Evolutionary conservation across 2,329 filamentous ascomycete species (phyloP).

Genomic region (Pseudocercospora pini-densiflorae): DNA sequence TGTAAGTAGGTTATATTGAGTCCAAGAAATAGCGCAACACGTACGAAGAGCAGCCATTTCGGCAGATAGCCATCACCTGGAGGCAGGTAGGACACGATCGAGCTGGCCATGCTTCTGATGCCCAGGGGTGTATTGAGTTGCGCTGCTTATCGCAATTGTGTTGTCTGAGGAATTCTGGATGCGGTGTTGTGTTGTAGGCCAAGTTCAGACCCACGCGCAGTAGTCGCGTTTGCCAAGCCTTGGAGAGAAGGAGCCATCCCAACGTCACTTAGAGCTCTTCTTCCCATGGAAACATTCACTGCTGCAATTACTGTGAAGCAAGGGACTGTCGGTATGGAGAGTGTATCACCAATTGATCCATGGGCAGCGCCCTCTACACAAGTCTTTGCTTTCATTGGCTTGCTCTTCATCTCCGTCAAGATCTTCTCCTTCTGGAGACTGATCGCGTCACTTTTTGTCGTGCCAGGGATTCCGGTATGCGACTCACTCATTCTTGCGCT

Average conservation of each 20-base stretch:
- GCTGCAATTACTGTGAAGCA: constrained; percentile 15
- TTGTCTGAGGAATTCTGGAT: background rate
- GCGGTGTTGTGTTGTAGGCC: background rate
- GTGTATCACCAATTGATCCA: constrained; percentile 29
- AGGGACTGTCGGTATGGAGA: constrained; percentile 22
- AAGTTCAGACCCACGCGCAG: background rate
- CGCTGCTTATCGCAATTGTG: constrained; percentile 16
- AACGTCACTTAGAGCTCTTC: constrained; percentile 10
- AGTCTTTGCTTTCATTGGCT: constrained; percentile 43
- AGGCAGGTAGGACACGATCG: constrained; percentile 48
- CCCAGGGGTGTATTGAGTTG: background rate
- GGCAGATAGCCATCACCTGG: constrained; percentile 59
- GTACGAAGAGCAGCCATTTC: constrained; percentile 68
- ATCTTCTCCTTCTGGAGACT: constrained; percentile 53
- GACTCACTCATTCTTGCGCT: background rate
- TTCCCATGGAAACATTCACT: background rate
- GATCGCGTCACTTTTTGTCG: constrained; percentile 54
- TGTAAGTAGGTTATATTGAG: constrained; percentile 10
- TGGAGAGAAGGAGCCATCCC: background rate
- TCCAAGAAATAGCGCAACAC: constrained; percentile 31
- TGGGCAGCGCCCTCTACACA: constrained; percentile 40
- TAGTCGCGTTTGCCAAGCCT: constrained; percentile 1
- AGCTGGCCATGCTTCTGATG: constrained; percentile 3
- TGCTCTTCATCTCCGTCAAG: constrained; percentile 44
- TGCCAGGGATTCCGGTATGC: constrained; percentile 54